Evolutionary conservation across 495 filamentous ascomycete genomes (phyloP).

Genomic region (Talaromyces thailandensis): DNA sequence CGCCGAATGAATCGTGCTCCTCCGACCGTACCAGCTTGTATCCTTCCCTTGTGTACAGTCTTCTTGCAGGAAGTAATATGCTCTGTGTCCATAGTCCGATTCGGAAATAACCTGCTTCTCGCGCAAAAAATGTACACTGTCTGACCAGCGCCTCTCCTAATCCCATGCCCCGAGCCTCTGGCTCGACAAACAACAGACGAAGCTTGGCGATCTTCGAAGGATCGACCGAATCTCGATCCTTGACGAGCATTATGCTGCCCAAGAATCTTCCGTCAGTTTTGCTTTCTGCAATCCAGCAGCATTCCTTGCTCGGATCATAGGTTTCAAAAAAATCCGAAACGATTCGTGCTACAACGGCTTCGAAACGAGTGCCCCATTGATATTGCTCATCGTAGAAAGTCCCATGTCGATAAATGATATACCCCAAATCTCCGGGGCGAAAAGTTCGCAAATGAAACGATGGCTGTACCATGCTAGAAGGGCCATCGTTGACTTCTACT

Average conservation of each 20-base stretch:
- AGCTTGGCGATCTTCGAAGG: slow-evolving; percentile 15
- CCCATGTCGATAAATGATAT: slow-evolving; percentile 19
- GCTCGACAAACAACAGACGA: slow-evolving; percentile 20
- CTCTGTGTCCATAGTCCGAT: slow-evolving; percentile 22
- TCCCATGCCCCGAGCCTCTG: slow-evolving; percentile 18
- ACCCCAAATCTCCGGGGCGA: slow-evolving; percentile 19
- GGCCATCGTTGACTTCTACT: neutral
- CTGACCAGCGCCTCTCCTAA: slow-evolving; percentile 15
- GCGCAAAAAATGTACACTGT: slow-evolving; percentile 18
- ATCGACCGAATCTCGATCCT: slow-evolving; percentile 10
- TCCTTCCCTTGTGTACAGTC: slow-evolving; percentile 19
- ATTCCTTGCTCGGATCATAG: slow-evolving; percentile 14
- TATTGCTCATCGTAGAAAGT: slow-evolving; percentile 18
- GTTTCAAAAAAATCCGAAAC: slow-evolving; percentile 18
- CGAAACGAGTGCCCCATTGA: slow-evolving; percentile 16
- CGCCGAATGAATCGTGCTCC: slow-evolving; percentile 16
- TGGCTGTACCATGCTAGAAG: neutral
- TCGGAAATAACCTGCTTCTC: slow-evolving; percentile 16
- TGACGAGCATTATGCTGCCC: slow-evolving; percentile 21
- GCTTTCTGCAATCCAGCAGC: slow-evolving; percentile 23
- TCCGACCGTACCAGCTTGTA: slow-evolving; percentile 16
- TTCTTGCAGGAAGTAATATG: slow-evolving; percentile 14
- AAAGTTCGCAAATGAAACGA: slow-evolving; percentile 9
- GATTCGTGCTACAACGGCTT: slow-evolving; percentile 16
- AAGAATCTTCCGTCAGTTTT: slow-evolving; percentile 12